Percentiles rank a stretch among this genome's conserved stretches.
Conservation (phyloP, 1,284 basidiomycete genomes). For the Austropuccinia psidii region DNA sequence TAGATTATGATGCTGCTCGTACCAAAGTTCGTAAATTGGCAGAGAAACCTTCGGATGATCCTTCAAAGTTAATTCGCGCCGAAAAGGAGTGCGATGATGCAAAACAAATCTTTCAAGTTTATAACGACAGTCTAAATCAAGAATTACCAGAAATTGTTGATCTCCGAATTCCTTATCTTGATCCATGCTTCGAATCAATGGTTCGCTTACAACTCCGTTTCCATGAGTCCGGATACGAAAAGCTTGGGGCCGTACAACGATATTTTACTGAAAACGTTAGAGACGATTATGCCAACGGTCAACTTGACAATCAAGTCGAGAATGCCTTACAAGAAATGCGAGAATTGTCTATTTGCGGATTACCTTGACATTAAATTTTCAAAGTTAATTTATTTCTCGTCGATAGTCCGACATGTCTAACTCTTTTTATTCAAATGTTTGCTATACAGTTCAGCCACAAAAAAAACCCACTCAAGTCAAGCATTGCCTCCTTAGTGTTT, state of each 20-base stretch:
- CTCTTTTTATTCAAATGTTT: too few species aligned
- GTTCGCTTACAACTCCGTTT: constrained; percentile 87
- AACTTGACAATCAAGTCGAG: constrained; percentile 91
- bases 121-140: constrained; percentile 82
- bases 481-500: too few species aligned
- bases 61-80: constrained; percentile 75
- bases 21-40: constrained; percentile 79
- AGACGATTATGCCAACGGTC: constrained; percentile 94
- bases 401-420: too few species aligned
- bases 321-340: constrained; percentile 91
- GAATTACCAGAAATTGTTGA: constrained; percentile 91
- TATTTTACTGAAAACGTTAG: constrained; percentile 84
- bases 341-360: constrained; percentile 68
- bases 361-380: too few species aligned
- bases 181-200: constrained; percentile 98
- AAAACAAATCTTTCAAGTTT: constrained; percentile 81
- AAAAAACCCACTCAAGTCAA: too few species aligned
- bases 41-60: constrained; percentile 89
- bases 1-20: constrained; percentile 90
- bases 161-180: constrained; percentile 91
- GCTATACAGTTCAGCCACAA: too few species aligned
- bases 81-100: constrained; percentile 92
- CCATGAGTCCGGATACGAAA: constrained; percentile 96
- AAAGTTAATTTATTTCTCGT: too few species aligned
- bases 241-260: constrained; percentile 89